These are phyloP conservation scores for Symbiodinium natans DNA, from an alignment of 73 alveolate genomes.

Conservation along the genomic window DNA sequence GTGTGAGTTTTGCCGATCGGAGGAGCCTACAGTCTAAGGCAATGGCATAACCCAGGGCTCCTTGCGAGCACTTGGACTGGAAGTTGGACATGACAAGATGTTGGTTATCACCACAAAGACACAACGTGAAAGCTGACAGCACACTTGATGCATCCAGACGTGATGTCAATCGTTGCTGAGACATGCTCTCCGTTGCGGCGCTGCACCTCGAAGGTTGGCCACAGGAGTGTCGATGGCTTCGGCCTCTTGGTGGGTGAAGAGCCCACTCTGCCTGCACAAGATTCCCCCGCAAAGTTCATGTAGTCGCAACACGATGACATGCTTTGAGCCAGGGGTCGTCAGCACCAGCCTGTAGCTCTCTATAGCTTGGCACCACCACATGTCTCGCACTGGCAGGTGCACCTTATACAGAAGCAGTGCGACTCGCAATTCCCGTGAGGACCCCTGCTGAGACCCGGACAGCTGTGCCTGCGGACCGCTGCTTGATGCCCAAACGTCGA, in stretches of 20 bases:
- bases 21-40: not conserved
- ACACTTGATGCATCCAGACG: no score
- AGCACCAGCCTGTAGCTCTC: conserved; percentile 32
- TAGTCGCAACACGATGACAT: not conserved
- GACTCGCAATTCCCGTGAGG: not conserved
- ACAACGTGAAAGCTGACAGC: no score
- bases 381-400: conserved; percentile 2
- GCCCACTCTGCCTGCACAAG: conserved; percentile 17
- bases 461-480: not conserved
- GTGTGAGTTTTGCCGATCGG: no score
- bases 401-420: not conserved
- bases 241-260: conserved; percentile 24
- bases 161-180: no score
- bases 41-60: conserved; percentile 39
- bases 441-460: not conserved
- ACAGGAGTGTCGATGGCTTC: conserved; percentile 47
- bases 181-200: no score
- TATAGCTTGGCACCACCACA: conserved; percentile 75
- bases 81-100: not conserved
- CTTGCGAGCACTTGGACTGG: not conserved
- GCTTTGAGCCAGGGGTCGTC: not conserved
- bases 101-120: no score
- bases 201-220: conserved; percentile 24
- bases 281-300: not conserved
- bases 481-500: not conserved